Evolutionary conservation across 805 yeast genomes (phyloP), one percentile per base, ranked within the genome.

Genomic region (Candida sakaeoensis): DNA sequence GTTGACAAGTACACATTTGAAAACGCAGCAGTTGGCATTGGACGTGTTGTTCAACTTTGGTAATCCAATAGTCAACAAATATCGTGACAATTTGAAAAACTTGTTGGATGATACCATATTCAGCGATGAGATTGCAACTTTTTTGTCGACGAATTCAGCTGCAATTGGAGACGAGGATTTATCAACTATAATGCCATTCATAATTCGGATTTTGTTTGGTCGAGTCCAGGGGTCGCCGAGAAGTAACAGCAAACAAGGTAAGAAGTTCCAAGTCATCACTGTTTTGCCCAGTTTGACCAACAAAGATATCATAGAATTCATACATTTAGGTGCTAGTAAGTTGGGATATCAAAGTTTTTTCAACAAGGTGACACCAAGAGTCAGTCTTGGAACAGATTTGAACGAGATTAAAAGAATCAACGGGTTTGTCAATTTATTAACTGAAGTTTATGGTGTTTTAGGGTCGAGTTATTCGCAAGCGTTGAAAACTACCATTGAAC

Each of bases 181-280:
- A 12, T 65, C 57, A 2, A 58, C 46, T 1, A 71, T 91, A 2
- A 76, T 88, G 75, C 93, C 95, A 1, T 53, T 85, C 22, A 72
- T 89, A 3, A 55, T 89, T 36, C 66, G 96, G 48, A 82, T 93
- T 18, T 64, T 93, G 15, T 91, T 82, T 60, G 98, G 98, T 7
- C 74, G 95, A 42, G 87, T 89, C 7, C 95, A 87, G 60, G 71
- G 72, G 8, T 74, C 82, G 1, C 70, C 80, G 4, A 74, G 70
- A 40, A 81, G 85, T 56, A 88, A 87, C 43, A 75, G 80, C 21
- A 85, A 85, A 53, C 74, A 77, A 40, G 81, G 89, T 23, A 74
- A 85, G 48, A 84, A 87, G 46, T 73, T 70, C 50, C 86, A 93
- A 7, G 82, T 86, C 7, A 68, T 86, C 9, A 70, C 81, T 16